Percentiles rank a stretch among this genome's conserved stretches.
These are phyloP conservation scores for Backusella circina DNA, from an alignment of 192 early-diverging fungal species.

Conservation along the genomic window DNA sequence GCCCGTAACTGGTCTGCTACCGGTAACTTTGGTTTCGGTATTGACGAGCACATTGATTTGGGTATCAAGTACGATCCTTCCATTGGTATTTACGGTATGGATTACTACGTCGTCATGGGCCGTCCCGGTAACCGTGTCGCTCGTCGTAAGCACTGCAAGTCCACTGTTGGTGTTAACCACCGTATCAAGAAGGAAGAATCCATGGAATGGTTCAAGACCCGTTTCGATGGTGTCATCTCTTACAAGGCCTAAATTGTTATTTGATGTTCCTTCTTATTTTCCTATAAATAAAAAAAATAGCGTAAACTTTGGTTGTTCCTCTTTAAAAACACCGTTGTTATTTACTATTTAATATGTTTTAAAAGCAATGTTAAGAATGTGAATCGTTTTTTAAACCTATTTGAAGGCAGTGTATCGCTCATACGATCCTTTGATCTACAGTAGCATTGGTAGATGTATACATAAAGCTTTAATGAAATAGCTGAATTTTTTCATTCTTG, in stretches of 20 bases:
- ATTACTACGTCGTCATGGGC: slow-evolving; percentile 84
- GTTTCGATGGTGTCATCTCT: slow-evolving; percentile 51
- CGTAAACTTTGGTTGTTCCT: background rate
- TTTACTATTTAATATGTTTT: background rate
- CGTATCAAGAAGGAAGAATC: slow-evolving; percentile 92
- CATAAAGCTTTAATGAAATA: no score
- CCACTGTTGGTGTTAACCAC: slow-evolving; percentile 88
- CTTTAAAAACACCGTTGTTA: background rate
- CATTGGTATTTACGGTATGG: slow-evolving; percentile 92
- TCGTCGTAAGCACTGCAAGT: slow-evolving; percentile 83
- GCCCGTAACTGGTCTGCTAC: slow-evolving; percentile 94
- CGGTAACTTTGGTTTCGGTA: slow-evolving; percentile 99
- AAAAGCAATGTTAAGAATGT: no score
- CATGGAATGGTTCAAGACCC: slow-evolving; percentile 98
- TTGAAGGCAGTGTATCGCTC: no score
- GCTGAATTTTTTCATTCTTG: no score
- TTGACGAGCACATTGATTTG: slow-evolving; percentile 99
- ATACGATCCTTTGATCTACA: no score
- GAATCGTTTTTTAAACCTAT: no score
- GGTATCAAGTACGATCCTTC: slow-evolving; percentile 99
- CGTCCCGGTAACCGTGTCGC: slow-evolving; percentile 96
- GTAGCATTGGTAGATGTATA: no score
- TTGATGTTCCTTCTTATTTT: background rate
- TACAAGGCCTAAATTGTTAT: slow-evolving; percentile 72
- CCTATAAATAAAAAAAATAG: background rate